These are phyloP conservation scores for Lactarius tabidus DNA, from an alignment of 768 basidiomycete genomes.

Conservation along the genomic window DNA sequence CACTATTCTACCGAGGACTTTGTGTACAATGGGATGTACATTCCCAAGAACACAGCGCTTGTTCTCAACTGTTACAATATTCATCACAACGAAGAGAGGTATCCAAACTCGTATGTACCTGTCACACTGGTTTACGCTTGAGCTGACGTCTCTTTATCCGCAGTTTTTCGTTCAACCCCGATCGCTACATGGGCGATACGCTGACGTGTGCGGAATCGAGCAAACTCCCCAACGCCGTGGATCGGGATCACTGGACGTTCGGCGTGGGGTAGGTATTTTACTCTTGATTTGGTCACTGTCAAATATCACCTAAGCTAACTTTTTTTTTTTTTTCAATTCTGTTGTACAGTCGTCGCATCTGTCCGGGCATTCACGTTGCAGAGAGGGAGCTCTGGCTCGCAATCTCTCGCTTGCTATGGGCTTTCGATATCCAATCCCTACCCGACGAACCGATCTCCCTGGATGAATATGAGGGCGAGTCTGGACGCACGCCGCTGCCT, in stretches of 20 bases:
- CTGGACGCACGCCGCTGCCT: constrained; percentile 44
- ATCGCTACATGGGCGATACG: constrained; percentile 41
- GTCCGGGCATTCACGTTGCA: constrained; percentile 44
- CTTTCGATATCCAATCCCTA: constrained; percentile 40
- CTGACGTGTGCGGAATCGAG: constrained; percentile 42
- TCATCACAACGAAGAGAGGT: constrained; percentile 33
- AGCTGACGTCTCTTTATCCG: background rate
- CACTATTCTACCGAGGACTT: constrained; percentile 34
- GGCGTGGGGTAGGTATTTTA: constrained; percentile 41
- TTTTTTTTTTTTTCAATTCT: background rate
- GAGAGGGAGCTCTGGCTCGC: constrained; percentile 45
- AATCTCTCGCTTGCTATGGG: constrained; percentile 46
- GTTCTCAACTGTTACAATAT: constrained; percentile 31
- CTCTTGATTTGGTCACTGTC: background rate
- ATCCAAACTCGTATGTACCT: constrained; percentile 38
- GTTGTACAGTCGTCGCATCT: constrained; percentile 34
- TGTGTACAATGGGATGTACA: constrained; percentile 31
- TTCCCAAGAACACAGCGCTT: constrained; percentile 32
- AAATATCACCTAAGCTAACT: background rate
- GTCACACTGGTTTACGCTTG: constrained; percentile 20
- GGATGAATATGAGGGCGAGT: constrained; percentile 45
- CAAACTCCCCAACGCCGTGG: constrained; percentile 38
- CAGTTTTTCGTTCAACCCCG: constrained; percentile 38
- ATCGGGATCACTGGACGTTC: constrained; percentile 51
- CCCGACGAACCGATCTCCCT: constrained; percentile 43